Base-by-base conservation (phyloP, 176 grass and related monocot species). In the Juncus inflexus region DNA sequence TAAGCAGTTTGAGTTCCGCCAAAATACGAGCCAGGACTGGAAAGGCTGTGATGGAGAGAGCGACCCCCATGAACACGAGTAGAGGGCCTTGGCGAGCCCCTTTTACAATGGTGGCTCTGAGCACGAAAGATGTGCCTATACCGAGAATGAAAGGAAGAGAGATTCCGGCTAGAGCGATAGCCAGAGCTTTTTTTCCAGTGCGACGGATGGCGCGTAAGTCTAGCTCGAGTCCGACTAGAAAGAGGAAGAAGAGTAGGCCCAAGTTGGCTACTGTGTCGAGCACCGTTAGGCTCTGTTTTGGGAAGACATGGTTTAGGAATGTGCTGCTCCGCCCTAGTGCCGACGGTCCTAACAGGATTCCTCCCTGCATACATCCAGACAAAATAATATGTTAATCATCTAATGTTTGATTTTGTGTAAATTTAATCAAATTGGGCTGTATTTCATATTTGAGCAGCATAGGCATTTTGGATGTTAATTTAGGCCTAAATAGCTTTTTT, bases 21-120 rank as follows among this genome's bases (percentile, higher is more conserved):
- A 92, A 72, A 78, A 92, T 92, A 2, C 89, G 84, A 0, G 89
- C 89, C 1, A 92, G 81, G 0, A 92, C 89, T 0, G 88, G 83
- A 73, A 91, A 91, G 0, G 88, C 88, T 3, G 88, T 91, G 62
- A 91, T 91, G 65, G 88, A 91, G 70, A 91, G 84, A 3, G 88
- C 88, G 3, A 91, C 88, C 12, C 88, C 88, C 84, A 91, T 91
- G 83, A 91, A 91, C 3, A 91, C 88, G 0, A 87, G 72, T 65
- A 92, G 63, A 1, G 84, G 89, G 0, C 12, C 81, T 0, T 77
- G 77, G 0, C 35, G 65, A 0, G 78, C 49, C 6, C 67, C 84
- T 57, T 84, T 79, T 40, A 74, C 70, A n/a, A 92, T 67, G 63
- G 89, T 77, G 1, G 81, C 73, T 0, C 89, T 84, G 58, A 87